These are phyloP conservation scores for Candida montana DNA, from an alignment of 805 yeast genomes.

Conservation along the genomic window DNA sequence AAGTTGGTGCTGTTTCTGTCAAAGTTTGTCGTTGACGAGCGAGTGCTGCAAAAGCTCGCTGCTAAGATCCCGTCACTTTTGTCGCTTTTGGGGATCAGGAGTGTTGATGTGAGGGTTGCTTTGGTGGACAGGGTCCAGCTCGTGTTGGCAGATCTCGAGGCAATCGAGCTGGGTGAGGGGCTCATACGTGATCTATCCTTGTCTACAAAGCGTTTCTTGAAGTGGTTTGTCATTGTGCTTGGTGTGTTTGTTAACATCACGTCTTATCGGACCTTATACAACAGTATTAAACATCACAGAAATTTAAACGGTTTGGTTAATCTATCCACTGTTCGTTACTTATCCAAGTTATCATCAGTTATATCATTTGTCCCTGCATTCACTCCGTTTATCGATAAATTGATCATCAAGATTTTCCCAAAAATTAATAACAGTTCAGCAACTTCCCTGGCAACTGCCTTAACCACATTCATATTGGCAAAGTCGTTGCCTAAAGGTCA, in stretches of 20 bases:
- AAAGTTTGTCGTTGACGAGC: conserved; percentile 5
- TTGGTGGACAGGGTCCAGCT: conserved; percentile 4
- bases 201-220: conserved; percentile 9
- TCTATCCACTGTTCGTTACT: neutral
- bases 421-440: neutral
- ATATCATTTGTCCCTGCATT: conserved; percentile 2
- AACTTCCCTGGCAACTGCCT: neutral
- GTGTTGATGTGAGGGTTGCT: conserved; percentile 2
- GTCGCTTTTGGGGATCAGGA: neutral
- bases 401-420: neutral
- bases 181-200: neutral
- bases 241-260: conserved; percentile 8
- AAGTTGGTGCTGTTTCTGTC: conserved; percentile 2
- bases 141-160: conserved; percentile 1
- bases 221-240: conserved; percentile 8
- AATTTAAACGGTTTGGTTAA: neutral
- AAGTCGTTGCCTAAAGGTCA: conserved; percentile 13
- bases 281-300: conserved; percentile 1
- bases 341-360: conserved; percentile 1
- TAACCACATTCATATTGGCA: conserved; percentile 4
- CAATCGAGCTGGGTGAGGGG: neutral
- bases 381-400: conserved; percentile 4
- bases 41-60: neutral
- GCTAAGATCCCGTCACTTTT: neutral
- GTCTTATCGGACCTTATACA: conserved; percentile 6